phyloP scores from a whole-genome alignment of 148 eudicot genomes.

The Pouteria glomerata region DNA sequence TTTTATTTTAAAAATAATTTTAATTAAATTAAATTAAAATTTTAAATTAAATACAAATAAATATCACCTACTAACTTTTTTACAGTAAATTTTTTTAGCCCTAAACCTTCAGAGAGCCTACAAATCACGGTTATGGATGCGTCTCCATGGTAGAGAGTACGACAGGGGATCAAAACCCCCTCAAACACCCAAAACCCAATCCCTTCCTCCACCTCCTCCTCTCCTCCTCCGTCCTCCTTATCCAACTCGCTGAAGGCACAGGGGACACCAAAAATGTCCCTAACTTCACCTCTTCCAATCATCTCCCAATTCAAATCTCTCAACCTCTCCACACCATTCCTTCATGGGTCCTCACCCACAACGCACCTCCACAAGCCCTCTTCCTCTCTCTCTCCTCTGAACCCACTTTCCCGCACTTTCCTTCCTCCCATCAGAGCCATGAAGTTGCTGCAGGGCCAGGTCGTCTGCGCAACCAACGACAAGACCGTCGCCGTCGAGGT shows the following conservation, averaged over 20 bases:
- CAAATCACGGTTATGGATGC: too few relatives aligned
- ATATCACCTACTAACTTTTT: too few relatives aligned
- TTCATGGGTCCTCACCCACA: constrained; percentile 40
- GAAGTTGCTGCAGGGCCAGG: constrained; percentile 58
- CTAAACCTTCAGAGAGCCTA: too few relatives aligned
- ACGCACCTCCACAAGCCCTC: constrained; percentile 33
- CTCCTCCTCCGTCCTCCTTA: constrained; percentile 11
- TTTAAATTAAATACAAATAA: too few relatives aligned
- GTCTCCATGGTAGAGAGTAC: too few relatives aligned
- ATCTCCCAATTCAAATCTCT: constrained; percentile 41
- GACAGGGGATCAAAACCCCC: constrained; percentile 10
- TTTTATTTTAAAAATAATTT: too few relatives aligned
- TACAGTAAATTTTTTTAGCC: too few relatives aligned
- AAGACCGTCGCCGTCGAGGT: constrained; percentile 78
- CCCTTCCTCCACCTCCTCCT: background rate
- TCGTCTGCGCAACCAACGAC: constrained; percentile 59
- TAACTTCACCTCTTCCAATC: constrained; percentile 37
- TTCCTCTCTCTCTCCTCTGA: constrained; percentile 29
- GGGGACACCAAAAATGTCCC: constrained; percentile 32
- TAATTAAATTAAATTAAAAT: too few relatives aligned
- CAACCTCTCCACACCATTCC: constrained; percentile 45
- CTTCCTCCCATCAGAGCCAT: constrained; percentile 50
- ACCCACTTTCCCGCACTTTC: constrained; percentile 11
- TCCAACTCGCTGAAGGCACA: constrained; percentile 7
- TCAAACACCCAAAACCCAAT: constrained; percentile 3